A percentile compares a stretch with the other conserved stretches of the same genome.
phyloP scores from a whole-genome alignment of 768 basidiomycete genomes.

The Suillus paluster region DNA sequence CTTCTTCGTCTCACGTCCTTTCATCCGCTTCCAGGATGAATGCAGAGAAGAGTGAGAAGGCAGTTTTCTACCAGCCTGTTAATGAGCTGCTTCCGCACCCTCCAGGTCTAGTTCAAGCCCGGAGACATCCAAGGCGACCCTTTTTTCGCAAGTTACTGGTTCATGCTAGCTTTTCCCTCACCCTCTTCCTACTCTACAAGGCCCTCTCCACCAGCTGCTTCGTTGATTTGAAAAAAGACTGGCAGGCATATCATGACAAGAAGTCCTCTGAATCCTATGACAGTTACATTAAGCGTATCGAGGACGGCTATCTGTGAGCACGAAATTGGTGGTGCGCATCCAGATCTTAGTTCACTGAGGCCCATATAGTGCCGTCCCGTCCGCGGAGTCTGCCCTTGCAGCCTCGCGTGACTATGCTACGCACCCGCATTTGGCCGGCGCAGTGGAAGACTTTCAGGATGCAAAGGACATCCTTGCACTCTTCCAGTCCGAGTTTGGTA shows the following conservation, averaged over 20 bases:
- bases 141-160: slow-evolving; percentile 12
- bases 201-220: slow-evolving; percentile 7
- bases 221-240: slow-evolving; percentile 1
- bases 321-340: background rate
- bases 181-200: slow-evolving; percentile 17
- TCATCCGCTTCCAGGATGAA: slow-evolving; percentile 17
- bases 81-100: slow-evolving; percentile 15
- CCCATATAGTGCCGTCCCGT: slow-evolving; percentile 54
- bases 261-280: slow-evolving; percentile 12
- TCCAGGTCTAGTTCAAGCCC: slow-evolving; percentile 11
- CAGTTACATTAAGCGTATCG: slow-evolving; percentile 23
- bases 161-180: slow-evolving; percentile 11
- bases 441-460: slow-evolving; percentile 59
- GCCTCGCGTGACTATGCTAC: slow-evolving; percentile 63
- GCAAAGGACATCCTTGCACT: slow-evolving; percentile 69
- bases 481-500: slow-evolving; percentile 69
- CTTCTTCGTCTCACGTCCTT: background rate
- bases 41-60: slow-evolving; percentile 18
- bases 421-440: slow-evolving; percentile 76
- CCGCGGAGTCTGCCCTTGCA: slow-evolving; percentile 56
- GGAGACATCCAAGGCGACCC: background rate
- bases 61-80: slow-evolving; percentile 2
- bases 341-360: background rate
- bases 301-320: slow-evolving; percentile 43
- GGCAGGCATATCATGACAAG: slow-evolving; percentile 3